phyloP scores from a whole-genome alignment of 805 yeast genomes.

The Sugiyamaella qingdaonensis region DNA sequence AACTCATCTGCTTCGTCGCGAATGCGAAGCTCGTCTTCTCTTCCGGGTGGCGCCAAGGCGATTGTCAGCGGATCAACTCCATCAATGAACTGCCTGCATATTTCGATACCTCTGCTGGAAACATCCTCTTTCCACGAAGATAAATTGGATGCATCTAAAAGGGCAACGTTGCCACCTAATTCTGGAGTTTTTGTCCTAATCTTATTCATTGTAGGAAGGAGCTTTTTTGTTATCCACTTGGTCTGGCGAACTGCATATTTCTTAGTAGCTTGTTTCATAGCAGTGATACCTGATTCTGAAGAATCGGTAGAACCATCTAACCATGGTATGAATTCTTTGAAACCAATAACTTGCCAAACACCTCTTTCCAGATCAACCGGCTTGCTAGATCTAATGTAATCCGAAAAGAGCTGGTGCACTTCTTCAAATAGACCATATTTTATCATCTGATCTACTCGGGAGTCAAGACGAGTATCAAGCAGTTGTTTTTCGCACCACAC shows the following conservation, averaged over 20 bases:
- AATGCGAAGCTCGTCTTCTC: constrained; percentile 29
- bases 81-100: constrained; percentile 42
- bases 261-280: constrained; percentile 81
- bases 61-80: neutral
- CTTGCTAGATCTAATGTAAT: constrained; percentile 28
- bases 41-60: constrained; percentile 36
- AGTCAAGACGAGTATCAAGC: constrained; percentile 62
- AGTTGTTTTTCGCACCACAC: constrained; percentile 59
- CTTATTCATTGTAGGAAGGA: constrained; percentile 55
- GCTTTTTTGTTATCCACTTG: constrained; percentile 78
- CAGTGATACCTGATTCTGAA: constrained; percentile 49
- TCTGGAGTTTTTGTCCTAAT: constrained; percentile 45
- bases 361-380: constrained; percentile 63
- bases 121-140: constrained; percentile 57
- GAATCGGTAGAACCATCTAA: constrained; percentile 22
- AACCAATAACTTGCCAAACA: constrained; percentile 92
- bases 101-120: constrained; percentile 47
- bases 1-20: constrained; percentile 21
- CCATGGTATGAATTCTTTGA: constrained; percentile 43
- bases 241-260: constrained; percentile 85
- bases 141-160: constrained; percentile 76
- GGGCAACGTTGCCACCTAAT: constrained; percentile 60
- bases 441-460: constrained; percentile 82
- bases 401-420: constrained; percentile 52
- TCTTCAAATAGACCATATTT: constrained; percentile 64